A percentile compares a stretch with the other conserved stretches of the same genome.
Conservation (phyloP, 495 filamentous ascomycete species). For the Xylaria grammica region DNA sequence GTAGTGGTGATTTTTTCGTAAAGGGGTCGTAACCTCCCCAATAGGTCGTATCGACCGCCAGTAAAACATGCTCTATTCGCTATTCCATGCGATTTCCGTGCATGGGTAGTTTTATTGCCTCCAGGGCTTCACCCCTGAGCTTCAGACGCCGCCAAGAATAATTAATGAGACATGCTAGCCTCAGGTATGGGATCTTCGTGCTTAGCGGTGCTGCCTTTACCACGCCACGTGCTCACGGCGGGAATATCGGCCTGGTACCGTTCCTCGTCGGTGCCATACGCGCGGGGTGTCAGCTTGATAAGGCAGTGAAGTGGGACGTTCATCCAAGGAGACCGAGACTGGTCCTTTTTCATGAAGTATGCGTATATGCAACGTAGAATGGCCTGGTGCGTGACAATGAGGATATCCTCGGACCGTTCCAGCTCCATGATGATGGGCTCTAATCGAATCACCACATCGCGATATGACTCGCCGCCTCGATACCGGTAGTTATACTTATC, state of each 20-base stretch:
- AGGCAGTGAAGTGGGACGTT: constrained; percentile 86
- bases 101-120: background rate
- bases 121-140: background rate
- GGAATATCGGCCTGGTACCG: constrained; percentile 87
- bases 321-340: constrained; percentile 97
- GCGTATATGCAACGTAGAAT: constrained; percentile 96
- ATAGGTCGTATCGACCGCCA: background rate
- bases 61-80: background rate
- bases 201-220: constrained; percentile 87
- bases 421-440: constrained; percentile 99
- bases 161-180: constrained; percentile 26
- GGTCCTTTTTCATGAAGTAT: constrained; percentile 96
- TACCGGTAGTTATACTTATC: constrained; percentile 99
- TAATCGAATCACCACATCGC: constrained; percentile 95
- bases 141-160: too few species aligned
- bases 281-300: constrained; percentile 92
- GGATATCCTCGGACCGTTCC: constrained; percentile 92
- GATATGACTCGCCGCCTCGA: constrained; percentile 93
- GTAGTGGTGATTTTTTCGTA: too few species aligned
- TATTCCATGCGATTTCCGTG: background rate
- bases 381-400: constrained; percentile 97
- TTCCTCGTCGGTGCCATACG: constrained; percentile 91
- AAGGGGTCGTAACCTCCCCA: background rate
- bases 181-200: constrained; percentile 58
- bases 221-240: constrained; percentile 92